These are phyloP conservation scores for Liquidambar formosana DNA, from an alignment of 164 flowering plant species.

Conservation along the genomic window DNA sequence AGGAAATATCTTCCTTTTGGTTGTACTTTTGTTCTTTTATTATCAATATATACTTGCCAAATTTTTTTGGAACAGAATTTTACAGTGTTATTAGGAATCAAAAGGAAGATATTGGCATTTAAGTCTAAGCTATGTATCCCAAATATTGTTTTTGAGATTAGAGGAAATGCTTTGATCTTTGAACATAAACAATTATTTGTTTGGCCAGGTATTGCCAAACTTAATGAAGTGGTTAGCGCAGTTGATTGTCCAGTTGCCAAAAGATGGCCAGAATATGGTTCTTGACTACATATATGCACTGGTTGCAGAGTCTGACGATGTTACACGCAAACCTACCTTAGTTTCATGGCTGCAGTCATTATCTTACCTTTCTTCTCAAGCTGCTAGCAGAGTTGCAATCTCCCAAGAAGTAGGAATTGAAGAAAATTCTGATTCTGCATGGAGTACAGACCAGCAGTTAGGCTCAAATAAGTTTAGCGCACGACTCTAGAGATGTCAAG, in stretches of 20 bases:
- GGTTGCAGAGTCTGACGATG: no score
- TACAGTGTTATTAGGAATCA: neutral
- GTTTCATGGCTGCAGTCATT: slow-evolving; percentile 32
- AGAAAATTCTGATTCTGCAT: slow-evolving; percentile 14
- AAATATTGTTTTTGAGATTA: neutral
- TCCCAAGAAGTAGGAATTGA: slow-evolving; percentile 12
- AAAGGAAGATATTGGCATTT: neutral
- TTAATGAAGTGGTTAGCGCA: slow-evolving; percentile 81
- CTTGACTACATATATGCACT: no score
- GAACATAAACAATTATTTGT: neutral
- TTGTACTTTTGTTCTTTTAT: no score
- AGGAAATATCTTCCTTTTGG: no score
- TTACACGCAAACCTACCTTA: neutral
- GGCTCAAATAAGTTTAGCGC: slow-evolving; percentile 33
- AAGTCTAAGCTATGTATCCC: neutral
- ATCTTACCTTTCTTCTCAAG: slow-evolving; percentile 71
- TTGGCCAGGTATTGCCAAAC: slow-evolving; percentile 72
- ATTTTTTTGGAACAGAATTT: no score
- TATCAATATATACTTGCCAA: no score
- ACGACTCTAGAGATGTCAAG: slow-evolving; percentile 35
- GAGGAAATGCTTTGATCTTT: neutral
- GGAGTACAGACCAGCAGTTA: slow-evolving; percentile 15
- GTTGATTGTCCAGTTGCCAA: neutral
- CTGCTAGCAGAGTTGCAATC: slow-evolving; percentile 12
- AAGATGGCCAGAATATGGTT: no score